These are phyloP conservation scores for Penicillium sp. DNA, from an alignment of 2,329 filamentous ascomycete genomes.

Conservation along the genomic window DNA sequence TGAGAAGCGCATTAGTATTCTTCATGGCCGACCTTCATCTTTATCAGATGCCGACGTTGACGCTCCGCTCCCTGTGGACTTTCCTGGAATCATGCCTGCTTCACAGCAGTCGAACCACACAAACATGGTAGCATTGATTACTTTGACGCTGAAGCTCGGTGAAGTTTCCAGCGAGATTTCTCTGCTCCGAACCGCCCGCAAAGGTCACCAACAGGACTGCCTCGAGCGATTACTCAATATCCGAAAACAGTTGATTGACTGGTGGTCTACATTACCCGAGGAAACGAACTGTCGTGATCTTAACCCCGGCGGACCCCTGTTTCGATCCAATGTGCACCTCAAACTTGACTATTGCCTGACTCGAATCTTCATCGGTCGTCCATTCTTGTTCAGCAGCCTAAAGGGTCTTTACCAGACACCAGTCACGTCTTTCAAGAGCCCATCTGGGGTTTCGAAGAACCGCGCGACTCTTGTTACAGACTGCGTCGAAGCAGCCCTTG, in stretches of 20 bases:
- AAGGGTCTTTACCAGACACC: conserved; percentile 26
- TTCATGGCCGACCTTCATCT: conserved; percentile 55
- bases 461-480: conserved; percentile 46
- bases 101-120: conserved; percentile 43
- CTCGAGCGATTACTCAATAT: conserved; percentile 39
- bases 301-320: conserved; percentile 39
- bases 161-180: conserved; percentile 42
- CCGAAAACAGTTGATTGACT: conserved; percentile 39
- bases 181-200: conserved; percentile 37
- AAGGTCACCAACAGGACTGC: conserved; percentile 39
- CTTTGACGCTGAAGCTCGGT: conserved; percentile 41
- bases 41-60: conserved; percentile 52
- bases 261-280: conserved; percentile 41
- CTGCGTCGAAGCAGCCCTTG: conserved; percentile 51
- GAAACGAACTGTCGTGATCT: conserved; percentile 41
- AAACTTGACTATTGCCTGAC: conserved; percentile 52
- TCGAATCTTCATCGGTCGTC: conserved; percentile 52
- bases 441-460: conserved; percentile 33
- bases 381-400: conserved; percentile 48
- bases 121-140: conserved; percentile 48
- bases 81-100: conserved; percentile 42
- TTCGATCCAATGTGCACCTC: conserved; percentile 50
- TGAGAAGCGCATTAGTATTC: conserved; percentile 55
- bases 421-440: conserved; percentile 22
- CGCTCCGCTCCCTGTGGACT: conserved; percentile 49